Evolutionary conservation across 2,329 filamentous ascomycete species (phyloP).

Genomic region (Saccharata proteae): DNA sequence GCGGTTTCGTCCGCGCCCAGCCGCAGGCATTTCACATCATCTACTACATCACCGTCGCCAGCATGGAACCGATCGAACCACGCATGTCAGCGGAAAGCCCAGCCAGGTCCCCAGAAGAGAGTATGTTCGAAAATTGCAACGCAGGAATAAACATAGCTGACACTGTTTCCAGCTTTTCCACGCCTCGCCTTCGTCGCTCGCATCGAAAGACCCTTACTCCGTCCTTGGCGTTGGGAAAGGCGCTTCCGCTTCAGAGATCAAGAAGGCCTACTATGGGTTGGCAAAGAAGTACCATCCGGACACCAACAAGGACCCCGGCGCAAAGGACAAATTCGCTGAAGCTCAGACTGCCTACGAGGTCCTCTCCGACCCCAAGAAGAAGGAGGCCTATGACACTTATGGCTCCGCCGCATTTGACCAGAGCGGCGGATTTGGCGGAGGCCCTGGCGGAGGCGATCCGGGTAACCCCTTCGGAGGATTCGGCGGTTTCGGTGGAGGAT

Average conservation of each 20-base stretch:
- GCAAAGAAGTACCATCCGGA: constrained; percentile 98
- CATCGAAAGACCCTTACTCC: constrained; percentile 64
- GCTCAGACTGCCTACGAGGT: constrained; percentile 91
- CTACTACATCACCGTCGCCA: constrained; percentile 3
- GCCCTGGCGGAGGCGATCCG: constrained; percentile 48
- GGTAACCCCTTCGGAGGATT: constrained; percentile 50
- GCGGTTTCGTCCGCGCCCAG: constrained; percentile 16
- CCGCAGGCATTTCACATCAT: constrained; percentile 3
- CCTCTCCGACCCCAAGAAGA: constrained; percentile 85
- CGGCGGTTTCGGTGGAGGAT: constrained; percentile 39
- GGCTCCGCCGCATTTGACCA: constrained; percentile 65
- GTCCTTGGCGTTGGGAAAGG: constrained; percentile 72
- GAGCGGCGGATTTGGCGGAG: constrained; percentile 37
- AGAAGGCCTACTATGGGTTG: constrained; percentile 94
- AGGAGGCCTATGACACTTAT: constrained; percentile 81
- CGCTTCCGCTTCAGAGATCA: constrained; percentile 79
- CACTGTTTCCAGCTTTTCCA: constrained; percentile 20
- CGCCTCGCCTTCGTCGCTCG: constrained; percentile 45
- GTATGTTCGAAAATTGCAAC: too few species aligned
- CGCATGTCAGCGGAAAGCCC: constrained; percentile 3
- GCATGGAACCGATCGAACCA: constrained; percentile 4
- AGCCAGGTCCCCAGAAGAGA: constrained; percentile 18
- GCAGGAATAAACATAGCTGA: too few species aligned
- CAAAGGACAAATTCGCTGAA: constrained; percentile 89
- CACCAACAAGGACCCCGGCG: constrained; percentile 88